Base-by-base conservation (phyloP, 768 basidiomycete species). In the Grammothele lineata region DNA sequence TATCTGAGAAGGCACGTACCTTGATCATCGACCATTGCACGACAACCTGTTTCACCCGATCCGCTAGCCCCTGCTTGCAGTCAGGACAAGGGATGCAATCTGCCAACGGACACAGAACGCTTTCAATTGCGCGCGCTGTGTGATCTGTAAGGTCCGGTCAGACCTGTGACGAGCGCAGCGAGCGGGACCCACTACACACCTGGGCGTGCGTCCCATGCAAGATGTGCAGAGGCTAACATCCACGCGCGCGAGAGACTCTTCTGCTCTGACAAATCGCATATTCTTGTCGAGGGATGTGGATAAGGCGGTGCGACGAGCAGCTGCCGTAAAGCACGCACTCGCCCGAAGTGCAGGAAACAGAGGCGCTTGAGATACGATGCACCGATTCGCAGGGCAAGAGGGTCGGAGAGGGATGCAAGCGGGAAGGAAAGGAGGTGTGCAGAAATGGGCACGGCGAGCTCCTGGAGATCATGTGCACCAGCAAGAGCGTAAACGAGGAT, bases 11-110 rank as follows among this genome's bases (percentile, higher is more conserved):
- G 8, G 22, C 37, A 49, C 71, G 8, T 56, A 85, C 87, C 71
- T 87, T 89, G 44, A 89, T 83, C 27, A 80, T 69, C 7, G 87
- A 83, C 87, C 87, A 90, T 58, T 87, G 83, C 24, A 80, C 65
- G 24, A 86, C 66, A 36, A 89, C 70, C 35, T 74, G 73, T 62
- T 79, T 81, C 39, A 89, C 75, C 21, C 87, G 77, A n/a, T 84
- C 80, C 39, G 73, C 68, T 22, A 90, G 73, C 2, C 75, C 69
- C 36, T 70, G 61, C 51, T 75, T 78, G 61, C 87, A 90, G 19
- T 77, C 70, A n/a, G 81, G 78, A 58, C 87, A 90, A 14, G 71
- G 63, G 7, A 90, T 63, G 54, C 83, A 83, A 26, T 85, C 82
- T 33, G 74, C 74, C 14, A 89, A 64, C 12, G 87, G 84, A 11